Conservation (phyloP, 352 stramenopile genomes). For the Phytopythium ostracodes region DNA sequence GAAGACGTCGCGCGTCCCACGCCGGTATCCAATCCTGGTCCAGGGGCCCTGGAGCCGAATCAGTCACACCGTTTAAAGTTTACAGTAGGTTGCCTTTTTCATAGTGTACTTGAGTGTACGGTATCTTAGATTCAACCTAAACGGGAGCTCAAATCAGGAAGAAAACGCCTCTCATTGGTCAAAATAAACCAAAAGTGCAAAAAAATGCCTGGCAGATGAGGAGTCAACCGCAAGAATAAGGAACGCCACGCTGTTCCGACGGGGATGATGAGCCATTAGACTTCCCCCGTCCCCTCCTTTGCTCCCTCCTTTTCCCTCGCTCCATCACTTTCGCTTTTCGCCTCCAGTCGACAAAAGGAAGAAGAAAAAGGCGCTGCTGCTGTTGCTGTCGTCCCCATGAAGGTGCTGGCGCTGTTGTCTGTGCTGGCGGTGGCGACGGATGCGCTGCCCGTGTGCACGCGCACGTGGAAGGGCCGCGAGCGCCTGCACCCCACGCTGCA, state of each 20-base stretch:
- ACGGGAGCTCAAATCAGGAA: neutral
- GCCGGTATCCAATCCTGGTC: neutral
- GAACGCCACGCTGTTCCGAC: neutral
- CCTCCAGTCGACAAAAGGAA: neutral
- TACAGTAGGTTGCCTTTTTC: neutral
- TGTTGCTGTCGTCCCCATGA: neutral
- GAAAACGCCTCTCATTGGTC: neutral
- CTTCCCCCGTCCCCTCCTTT: neutral
- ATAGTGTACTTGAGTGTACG: neutral
- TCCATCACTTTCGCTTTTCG: neutral
- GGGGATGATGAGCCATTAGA: neutral
- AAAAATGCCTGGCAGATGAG: neutral
- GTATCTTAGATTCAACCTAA: neutral
- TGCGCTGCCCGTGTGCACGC: slow-evolving; percentile 39
- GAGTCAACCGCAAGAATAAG: neutral
- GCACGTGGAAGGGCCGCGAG: slow-evolving; percentile 40
- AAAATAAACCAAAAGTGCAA: too few relatives aligned
- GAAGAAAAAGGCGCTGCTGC: neutral
- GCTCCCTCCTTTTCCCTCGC: neutral
- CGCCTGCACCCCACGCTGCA: slow-evolving; percentile 34
- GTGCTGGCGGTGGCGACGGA: slow-evolving; percentile 1
- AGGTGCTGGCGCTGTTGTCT: slow-evolving; percentile 1
- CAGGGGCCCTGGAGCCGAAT: neutral
- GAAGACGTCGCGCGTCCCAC: neutral
- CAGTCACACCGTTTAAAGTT: slow-evolving; percentile 1